Percentiles rank a stretch among this genome's conserved stretches.
These are phyloP conservation scores for Penicillium sp. DNA, from an alignment of 2,329 filamentous ascomycete species.

Conservation along the genomic window DNA sequence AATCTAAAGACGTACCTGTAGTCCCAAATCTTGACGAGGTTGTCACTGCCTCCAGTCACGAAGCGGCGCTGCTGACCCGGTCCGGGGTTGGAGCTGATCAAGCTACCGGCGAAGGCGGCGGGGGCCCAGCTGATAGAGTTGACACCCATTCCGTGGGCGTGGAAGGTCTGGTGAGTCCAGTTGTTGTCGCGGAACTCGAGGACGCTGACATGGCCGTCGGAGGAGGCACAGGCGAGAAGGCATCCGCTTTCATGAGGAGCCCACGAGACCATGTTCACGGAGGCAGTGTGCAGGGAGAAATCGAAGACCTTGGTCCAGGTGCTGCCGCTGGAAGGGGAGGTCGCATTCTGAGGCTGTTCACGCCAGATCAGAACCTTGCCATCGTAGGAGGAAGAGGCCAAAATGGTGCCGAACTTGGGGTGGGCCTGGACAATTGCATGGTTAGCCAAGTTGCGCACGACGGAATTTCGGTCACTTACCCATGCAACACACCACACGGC, in stretches of 20 bases:
- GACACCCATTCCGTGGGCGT: constrained; percentile 88
- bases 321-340: constrained; percentile 48
- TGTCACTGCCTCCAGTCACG: constrained; percentile 93
- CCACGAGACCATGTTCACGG: constrained; percentile 96
- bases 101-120: constrained; percentile 76
- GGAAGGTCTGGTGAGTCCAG: constrained; percentile 87
- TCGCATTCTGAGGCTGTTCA: constrained; percentile 62
- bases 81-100: constrained; percentile 71
- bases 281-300: constrained; percentile 90
- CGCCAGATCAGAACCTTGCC: constrained; percentile 99
- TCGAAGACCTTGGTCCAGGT: constrained; percentile 88
- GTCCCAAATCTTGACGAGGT: constrained; percentile 89
- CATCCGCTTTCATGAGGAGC: constrained; percentile 96
- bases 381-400: constrained; percentile 93
- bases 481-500: constrained; percentile 98
- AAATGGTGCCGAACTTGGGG: constrained; percentile 97
- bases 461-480: constrained; percentile 49
- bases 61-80: constrained; percentile 74
- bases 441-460: constrained; percentile 9
- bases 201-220: constrained; percentile 89
- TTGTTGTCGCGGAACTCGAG: constrained; percentile 96
- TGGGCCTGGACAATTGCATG: constrained; percentile 61
- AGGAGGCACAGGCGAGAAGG: constrained; percentile 89
- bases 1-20: constrained; percentile 58
- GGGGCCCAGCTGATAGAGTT: constrained; percentile 97